Evolutionary conservation across 306 rosid genomes (phyloP).

Genomic region (Pyrus betulifolia): DNA sequence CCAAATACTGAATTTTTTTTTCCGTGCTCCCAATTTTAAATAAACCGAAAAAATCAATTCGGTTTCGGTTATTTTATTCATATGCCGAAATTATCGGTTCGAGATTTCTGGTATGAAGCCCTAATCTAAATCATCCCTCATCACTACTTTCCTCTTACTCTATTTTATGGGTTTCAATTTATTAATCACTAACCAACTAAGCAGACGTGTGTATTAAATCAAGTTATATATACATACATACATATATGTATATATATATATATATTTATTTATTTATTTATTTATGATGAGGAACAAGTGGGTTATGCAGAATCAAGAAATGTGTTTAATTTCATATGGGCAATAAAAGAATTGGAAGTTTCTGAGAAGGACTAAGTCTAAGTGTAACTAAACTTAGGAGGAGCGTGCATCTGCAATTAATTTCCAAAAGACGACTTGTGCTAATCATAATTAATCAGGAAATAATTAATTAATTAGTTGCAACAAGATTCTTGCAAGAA

Average conservation of each 20-base stretch:
- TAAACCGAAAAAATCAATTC: too few species aligned
- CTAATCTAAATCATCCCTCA: too few species aligned
- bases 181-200: too few species aligned
- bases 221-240: background rate
- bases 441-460: background rate
- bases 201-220: background rate
- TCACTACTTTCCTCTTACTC: too few species aligned
- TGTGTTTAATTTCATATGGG: background rate
- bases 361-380: background rate
- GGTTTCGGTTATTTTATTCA: too few species aligned
- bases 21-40: too few species aligned
- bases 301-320: background rate
- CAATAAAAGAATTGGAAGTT: background rate
- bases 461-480: background rate
- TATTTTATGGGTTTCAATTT: too few species aligned
- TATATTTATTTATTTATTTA: too few species aligned
- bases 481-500: slow-evolving; percentile 31
- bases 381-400: background rate
- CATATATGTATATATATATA: background rate
- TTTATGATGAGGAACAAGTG: background rate
- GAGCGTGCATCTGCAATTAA: slow-evolving; percentile 11
- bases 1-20: too few species aligned
- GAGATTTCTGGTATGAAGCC: too few species aligned
- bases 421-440: slow-evolving; percentile 25
- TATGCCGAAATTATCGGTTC: too few species aligned